Evolutionary conservation across 129 eudicot genomes (phyloP).

Genomic region (Lactuca sativa): DNA sequence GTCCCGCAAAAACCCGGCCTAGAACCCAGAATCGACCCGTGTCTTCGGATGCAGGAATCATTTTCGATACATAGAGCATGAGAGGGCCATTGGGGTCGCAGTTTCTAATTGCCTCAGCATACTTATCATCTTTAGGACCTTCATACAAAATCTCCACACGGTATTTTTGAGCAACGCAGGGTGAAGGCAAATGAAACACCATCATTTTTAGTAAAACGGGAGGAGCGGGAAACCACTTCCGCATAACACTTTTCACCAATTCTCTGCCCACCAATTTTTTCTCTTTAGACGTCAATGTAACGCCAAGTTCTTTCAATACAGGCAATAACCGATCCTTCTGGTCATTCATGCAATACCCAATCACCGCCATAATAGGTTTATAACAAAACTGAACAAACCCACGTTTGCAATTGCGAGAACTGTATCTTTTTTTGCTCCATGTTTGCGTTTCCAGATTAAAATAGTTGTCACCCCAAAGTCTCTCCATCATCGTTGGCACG

Average conservation of each 20-base stretch:
- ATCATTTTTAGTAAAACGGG: constrained; percentile 54
- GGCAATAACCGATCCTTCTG: constrained; percentile 50
- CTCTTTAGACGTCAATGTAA: constrained; percentile 36
- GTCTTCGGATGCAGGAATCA: constrained; percentile 32
- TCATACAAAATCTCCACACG: constrained; percentile 62
- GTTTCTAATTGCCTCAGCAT: constrained; percentile 55
- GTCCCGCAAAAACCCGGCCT: constrained; percentile 81
- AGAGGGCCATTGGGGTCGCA: constrained; percentile 65
- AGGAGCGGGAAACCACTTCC: constrained; percentile 54
- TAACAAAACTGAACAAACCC: constrained; percentile 64
- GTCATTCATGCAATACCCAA: constrained; percentile 52
- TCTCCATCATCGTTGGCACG: constrained; percentile 62
- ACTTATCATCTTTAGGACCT: constrained; percentile 52
- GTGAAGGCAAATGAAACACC: constrained; percentile 57
- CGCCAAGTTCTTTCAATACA: constrained; percentile 39
- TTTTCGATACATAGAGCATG: constrained; percentile 38
- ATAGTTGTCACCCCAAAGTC: constrained; percentile 60
- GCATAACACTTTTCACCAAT: constrained; percentile 50
- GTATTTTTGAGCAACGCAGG: constrained; percentile 46
- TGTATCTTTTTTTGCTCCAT: constrained; percentile 53
- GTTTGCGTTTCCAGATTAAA: constrained; percentile 47
- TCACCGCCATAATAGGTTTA: constrained; percentile 56
- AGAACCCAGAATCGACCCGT: constrained; percentile 70
- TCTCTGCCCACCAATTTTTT: constrained; percentile 43
- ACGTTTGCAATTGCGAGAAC: constrained; percentile 47